Conservation (phyloP, 2,329 filamentous ascomycete species). For the Fusarium dimerum region DNA sequence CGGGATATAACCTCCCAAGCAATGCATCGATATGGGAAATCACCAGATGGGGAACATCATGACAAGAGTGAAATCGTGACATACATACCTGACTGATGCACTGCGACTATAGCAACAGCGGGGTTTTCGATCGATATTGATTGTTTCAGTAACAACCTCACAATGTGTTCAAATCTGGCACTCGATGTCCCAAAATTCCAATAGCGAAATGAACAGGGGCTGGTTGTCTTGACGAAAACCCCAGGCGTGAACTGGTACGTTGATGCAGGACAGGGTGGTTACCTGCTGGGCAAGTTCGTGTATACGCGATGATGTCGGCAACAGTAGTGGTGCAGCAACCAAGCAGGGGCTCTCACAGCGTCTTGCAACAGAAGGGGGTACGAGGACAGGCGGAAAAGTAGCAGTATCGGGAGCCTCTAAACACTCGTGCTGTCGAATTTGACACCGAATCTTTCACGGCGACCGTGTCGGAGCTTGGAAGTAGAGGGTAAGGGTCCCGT, state of each 20-base stretch:
- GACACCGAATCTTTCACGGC: conserved; percentile 13
- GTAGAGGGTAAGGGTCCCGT: conserved; percentile 6
- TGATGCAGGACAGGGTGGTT: conserved; percentile 19
- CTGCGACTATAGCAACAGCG: neutral
- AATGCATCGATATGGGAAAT: too few relatives aligned
- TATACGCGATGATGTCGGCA: conserved; percentile 21
- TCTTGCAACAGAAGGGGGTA: conserved; percentile 8
- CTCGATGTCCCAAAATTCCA: neutral
- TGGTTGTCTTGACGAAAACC: conserved; percentile 13
- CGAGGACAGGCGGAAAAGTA: conserved; percentile 11
- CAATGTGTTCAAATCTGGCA: neutral
- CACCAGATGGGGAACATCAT: too few relatives aligned
- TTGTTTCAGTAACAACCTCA: neutral
- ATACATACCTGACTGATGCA: neutral
- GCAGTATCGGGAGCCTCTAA: conserved; percentile 16
- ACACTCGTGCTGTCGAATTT: conserved; percentile 13
- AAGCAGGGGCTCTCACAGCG: conserved; percentile 22
- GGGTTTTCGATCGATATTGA: neutral
- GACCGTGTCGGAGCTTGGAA: conserved; percentile 10
- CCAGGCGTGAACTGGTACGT: conserved; percentile 13
- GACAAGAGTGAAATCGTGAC: neutral
- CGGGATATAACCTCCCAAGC: too few relatives aligned
- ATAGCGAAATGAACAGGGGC: neutral
- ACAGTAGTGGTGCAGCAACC: conserved; percentile 26
- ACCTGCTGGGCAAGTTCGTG: conserved; percentile 21